Conservation (phyloP, 208 protist species). For the Acanthamoeba culbertsoni region DNA sequence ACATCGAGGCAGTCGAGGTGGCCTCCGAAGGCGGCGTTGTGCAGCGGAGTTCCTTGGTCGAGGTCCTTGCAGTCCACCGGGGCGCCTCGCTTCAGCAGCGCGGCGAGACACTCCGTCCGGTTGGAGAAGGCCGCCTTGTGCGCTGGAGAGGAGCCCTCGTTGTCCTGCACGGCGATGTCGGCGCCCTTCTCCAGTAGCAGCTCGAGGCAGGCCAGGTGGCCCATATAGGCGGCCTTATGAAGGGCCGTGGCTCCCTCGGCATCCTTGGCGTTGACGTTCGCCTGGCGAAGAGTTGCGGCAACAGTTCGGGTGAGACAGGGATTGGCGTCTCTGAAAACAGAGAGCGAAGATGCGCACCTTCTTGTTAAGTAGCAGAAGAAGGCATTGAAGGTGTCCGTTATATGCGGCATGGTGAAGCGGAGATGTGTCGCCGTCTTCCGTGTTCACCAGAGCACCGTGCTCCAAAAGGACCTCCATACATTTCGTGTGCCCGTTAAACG, state of each 20-base stretch:
- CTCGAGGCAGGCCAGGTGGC: not conserved
- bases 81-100: not conserved
- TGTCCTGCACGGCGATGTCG: slow-evolving; percentile 35
- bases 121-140: slow-evolving; percentile 59
- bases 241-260: slow-evolving; percentile 14
- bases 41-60: slow-evolving; percentile 69
- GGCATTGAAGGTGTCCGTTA: slow-evolving; percentile 9
- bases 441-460: not conserved
- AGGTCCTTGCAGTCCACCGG: slow-evolving; percentile 64
- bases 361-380: not conserved
- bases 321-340: no score
- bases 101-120: not conserved
- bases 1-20: slow-evolving; percentile 7
- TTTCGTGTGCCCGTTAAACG: slow-evolving; percentile 44
- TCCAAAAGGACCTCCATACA: not conserved
- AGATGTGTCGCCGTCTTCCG: not conserved
- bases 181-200: not conserved
- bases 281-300: no score
- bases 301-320: no score
- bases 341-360: not conserved
- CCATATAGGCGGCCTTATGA: slow-evolving; percentile 46
- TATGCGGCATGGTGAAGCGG: slow-evolving; percentile 36
- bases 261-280: not conserved
- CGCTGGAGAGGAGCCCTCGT: slow-evolving; percentile 42
- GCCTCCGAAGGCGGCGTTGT: slow-evolving; percentile 63